These are phyloP conservation scores for Solanum gandarillasii DNA, from an alignment of 257 asterid genomes.

Conservation along the genomic window DNA sequence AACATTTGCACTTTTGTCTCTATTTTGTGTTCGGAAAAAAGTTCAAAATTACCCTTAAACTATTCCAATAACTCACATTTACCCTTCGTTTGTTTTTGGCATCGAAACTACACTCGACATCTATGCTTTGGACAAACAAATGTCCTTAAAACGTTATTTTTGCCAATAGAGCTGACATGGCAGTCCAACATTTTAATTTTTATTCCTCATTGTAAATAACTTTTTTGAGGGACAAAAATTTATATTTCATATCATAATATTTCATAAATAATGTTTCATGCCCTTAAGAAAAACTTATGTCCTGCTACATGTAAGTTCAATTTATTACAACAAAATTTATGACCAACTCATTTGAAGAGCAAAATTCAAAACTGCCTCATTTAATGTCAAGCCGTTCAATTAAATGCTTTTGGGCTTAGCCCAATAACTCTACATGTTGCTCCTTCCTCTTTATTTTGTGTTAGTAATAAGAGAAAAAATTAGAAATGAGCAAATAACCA, in stretches of 20 bases:
- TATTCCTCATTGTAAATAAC: background rate
- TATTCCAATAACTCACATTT: too few relatives aligned
- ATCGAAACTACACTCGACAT: too few relatives aligned
- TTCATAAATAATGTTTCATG: background rate
- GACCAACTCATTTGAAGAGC: accelerated
- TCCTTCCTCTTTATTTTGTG: too few relatives aligned
- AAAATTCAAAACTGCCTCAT: accelerated
- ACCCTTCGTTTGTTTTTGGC: background rate
- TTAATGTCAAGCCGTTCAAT: background rate
- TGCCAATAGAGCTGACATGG: background rate
- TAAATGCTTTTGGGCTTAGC: background rate
- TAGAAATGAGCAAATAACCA: too few relatives aligned
- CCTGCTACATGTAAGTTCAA: background rate
- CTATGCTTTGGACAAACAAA: background rate
- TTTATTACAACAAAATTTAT: background rate
- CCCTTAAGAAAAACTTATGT: background rate
- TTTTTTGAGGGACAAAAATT: background rate
- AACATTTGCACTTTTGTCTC: background rate
- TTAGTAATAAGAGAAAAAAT: too few relatives aligned
- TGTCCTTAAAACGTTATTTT: too few relatives aligned
- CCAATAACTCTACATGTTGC: too few relatives aligned
- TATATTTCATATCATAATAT: background rate
- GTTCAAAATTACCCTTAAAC: too few relatives aligned
- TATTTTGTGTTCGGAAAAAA: background rate
- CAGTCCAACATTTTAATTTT: background rate